Evolutionary conservation across 805 yeast genomes (phyloP).

Genomic region (Hanseniaspora singularis): DNA sequence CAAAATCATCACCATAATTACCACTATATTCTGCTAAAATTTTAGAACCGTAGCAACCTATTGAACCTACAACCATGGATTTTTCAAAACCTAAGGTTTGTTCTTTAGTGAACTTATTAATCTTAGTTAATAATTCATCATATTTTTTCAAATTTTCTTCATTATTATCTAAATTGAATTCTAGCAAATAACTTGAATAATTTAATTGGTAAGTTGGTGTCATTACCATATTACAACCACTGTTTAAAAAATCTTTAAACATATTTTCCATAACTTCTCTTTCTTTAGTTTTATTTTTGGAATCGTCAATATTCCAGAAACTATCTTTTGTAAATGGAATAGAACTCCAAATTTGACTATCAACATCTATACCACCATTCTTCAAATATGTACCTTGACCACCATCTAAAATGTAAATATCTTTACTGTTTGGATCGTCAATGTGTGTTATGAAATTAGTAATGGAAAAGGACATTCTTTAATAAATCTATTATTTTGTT

Average conservation of each 20-base stretch:
- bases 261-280: constrained; percentile 33
- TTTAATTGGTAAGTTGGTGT: constrained; percentile 25
- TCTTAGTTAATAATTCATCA: constrained; percentile 19
- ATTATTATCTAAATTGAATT: background rate
- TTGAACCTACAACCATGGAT: constrained; percentile 35
- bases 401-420: constrained; percentile 36
- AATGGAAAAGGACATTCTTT: background rate
- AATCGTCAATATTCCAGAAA: constrained; percentile 23
- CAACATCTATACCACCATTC: constrained; percentile 35
- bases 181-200: background rate
- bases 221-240: constrained; percentile 41
- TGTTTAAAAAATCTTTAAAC: constrained; percentile 41
- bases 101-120: constrained; percentile 18
- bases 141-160: constrained; percentile 19
- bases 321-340: constrained; percentile 29
- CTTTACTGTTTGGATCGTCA: constrained; percentile 8
- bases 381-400: constrained; percentile 57
- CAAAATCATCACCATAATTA: constrained; percentile 33
- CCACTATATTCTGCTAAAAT: constrained; percentile 53
- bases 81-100: background rate
- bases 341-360: constrained; percentile 52
- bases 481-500: background rate
- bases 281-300: constrained; percentile 26
- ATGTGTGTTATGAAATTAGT: background rate
- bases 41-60: constrained; percentile 42